A percentile compares a stretch with the other conserved stretches of the same genome.
These are phyloP conservation scores for Amylocystis lapponica DNA, from an alignment of 768 basidiomycete species.

Conservation along the genomic window DNA sequence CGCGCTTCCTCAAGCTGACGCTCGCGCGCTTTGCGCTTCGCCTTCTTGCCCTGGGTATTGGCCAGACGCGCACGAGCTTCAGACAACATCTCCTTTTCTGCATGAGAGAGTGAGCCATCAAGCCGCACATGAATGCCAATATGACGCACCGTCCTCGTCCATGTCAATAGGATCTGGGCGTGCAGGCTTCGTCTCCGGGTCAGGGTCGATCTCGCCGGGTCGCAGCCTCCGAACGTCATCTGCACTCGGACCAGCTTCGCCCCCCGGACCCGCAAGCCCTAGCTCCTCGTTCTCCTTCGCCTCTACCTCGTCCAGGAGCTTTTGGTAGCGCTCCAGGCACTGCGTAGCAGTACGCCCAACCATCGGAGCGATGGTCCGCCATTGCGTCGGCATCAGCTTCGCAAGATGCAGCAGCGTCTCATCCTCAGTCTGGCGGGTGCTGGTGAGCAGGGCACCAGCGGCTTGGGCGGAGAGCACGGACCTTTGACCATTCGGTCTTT, in stretches of 20 bases:
- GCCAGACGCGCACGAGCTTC: conserved; percentile 97
- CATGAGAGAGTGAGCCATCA: conserved; percentile 8
- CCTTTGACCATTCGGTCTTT: conserved; percentile 99
- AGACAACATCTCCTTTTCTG: conserved; percentile 99
- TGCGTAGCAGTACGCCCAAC: conserved; percentile 97
- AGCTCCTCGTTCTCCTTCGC: conserved; percentile 94
- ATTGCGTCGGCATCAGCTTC: conserved; percentile 99
- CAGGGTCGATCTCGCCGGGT: conserved; percentile 97
- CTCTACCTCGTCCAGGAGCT: conserved; percentile 95
- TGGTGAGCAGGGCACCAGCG: neutral
- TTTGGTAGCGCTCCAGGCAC: conserved; percentile 97
- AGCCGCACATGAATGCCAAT: neutral
- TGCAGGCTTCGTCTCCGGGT: conserved; percentile 97
- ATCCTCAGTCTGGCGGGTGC: conserved; percentile 73
- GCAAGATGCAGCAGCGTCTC: conserved; percentile 97
- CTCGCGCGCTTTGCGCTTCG: conserved; percentile 96
- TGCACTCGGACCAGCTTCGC: conserved; percentile 78
- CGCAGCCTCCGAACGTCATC: conserved; percentile 86
- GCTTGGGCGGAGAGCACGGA: no score
- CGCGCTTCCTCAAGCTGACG: conserved; percentile 96
- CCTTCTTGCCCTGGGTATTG: conserved; percentile 99
- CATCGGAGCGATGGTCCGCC: conserved; percentile 98
- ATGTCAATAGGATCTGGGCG: conserved; percentile 99
- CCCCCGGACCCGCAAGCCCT: conserved; percentile 78
- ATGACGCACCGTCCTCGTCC: conserved; percentile 95